Evolutionary conservation across 352 stramenopile species (phyloP).

Genomic region (Vaucheria bursata): DNA sequence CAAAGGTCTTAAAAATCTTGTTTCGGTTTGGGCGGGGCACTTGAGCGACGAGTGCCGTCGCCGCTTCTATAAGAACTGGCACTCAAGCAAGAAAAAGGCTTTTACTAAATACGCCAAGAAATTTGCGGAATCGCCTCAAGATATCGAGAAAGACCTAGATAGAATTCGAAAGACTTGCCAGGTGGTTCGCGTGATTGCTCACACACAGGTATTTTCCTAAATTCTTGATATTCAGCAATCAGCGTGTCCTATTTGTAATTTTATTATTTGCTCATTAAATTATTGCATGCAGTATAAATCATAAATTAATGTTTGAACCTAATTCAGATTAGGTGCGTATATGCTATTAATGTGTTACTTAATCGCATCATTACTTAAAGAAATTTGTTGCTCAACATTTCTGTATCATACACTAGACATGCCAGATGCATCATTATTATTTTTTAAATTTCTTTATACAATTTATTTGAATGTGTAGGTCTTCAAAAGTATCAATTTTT

Average conservation of each 20-base stretch:
- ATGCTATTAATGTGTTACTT: too few species aligned
- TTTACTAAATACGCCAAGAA: slow-evolving; percentile 99
- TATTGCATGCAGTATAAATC: too few species aligned
- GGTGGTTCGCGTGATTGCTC: slow-evolving; percentile 96
- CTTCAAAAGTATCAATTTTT: too few species aligned
- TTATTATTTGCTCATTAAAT: too few species aligned
- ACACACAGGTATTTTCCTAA: slow-evolving; percentile 97
- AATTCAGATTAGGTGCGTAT: too few species aligned
- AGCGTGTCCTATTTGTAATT: neutral
- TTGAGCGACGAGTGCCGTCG: slow-evolving; percentile 83
- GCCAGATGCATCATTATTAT: too few species aligned
- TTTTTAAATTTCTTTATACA: too few species aligned
- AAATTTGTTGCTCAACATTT: too few species aligned
- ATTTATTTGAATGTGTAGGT: too few species aligned
- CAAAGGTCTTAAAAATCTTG: slow-evolving; percentile 93
- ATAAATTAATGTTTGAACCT: too few species aligned
- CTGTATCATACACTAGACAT: too few species aligned
- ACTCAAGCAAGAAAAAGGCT: slow-evolving; percentile 99
- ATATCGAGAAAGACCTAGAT: slow-evolving; percentile 92
- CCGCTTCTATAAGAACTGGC: slow-evolving; percentile 99
- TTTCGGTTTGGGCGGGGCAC: slow-evolving; percentile 98
- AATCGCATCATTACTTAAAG: too few species aligned
- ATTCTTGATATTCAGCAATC: neutral
- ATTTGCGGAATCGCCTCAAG: slow-evolving; percentile 72
- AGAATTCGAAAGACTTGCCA: slow-evolving; percentile 99